Conservation (phyloP, 2,329 filamentous ascomycete species). For the Calonectria montana region DNA sequence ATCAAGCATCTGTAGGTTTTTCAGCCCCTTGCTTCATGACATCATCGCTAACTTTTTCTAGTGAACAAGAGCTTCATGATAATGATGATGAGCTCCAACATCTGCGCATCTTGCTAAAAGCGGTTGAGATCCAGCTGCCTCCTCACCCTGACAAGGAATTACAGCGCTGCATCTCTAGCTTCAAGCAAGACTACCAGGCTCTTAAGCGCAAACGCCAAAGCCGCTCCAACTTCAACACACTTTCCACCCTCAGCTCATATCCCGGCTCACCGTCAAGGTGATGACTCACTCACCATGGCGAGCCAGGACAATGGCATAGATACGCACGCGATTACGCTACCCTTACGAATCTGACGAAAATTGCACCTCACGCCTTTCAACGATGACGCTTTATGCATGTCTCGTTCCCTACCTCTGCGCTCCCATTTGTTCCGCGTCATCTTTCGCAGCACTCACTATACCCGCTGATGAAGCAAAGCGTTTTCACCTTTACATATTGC, state of each 20-base stretch:
- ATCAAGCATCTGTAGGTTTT: conserved; percentile 65
- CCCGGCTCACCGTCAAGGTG: conserved; percentile 30
- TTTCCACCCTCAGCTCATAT: conserved; percentile 42
- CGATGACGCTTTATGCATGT: conserved; percentile 31
- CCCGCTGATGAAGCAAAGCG: conserved; percentile 34
- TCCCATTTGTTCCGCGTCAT: conserved; percentile 17
- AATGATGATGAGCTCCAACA: conserved; percentile 71
- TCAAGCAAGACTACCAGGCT: conserved; percentile 68
- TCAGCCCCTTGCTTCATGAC: neutral
- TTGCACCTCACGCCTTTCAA: conserved; percentile 23
- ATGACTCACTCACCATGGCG: conserved; percentile 4
- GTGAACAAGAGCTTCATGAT: conserved; percentile 66
- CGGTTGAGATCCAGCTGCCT: conserved; percentile 69
- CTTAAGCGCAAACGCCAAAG: conserved; percentile 60
- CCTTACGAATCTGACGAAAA: conserved; percentile 36
- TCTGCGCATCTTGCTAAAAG: conserved; percentile 71
- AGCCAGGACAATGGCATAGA: conserved; percentile 18
- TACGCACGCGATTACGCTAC: conserved; percentile 27
- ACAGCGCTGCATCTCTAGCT: conserved; percentile 67
- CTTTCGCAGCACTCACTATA: conserved; percentile 31
- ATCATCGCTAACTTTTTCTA: conserved; percentile 43
- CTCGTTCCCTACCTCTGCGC: conserved; percentile 16
- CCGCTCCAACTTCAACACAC: conserved; percentile 45
- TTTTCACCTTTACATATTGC: conserved; percentile 30
- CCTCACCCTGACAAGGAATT: conserved; percentile 66